Conservation (phyloP, 129 eudicot species). For the Chrysanthemum lavandulifolium region DNA sequence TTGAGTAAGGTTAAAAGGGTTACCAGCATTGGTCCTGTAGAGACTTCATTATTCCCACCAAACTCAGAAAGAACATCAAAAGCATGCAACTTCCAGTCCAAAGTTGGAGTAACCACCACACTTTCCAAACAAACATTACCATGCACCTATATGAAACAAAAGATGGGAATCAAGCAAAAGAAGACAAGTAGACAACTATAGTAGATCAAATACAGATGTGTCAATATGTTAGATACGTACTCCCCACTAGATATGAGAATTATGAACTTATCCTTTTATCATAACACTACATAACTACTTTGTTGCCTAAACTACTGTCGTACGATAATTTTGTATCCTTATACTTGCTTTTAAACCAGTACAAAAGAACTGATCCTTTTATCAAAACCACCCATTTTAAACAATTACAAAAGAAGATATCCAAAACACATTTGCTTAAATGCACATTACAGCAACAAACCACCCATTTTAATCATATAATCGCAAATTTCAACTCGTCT, state of each 20-base stretch:
- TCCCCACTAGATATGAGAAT: slow-evolving; percentile 3
- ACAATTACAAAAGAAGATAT: too few relatives aligned
- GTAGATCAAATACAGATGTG: background rate
- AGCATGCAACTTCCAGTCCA: slow-evolving; percentile 86
- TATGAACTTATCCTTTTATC: background rate
- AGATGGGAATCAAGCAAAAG: background rate
- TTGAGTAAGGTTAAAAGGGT: background rate
- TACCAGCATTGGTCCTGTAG: slow-evolving; percentile 78
- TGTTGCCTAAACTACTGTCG: slow-evolving; percentile 12
- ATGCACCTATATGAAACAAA: background rate
- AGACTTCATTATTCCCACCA: slow-evolving; percentile 64
- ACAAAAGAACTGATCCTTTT: too few relatives aligned
- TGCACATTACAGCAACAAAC: too few relatives aligned
- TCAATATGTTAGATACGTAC: slow-evolving; percentile 9
- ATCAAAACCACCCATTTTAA: too few relatives aligned
- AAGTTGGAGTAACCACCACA: slow-evolving; percentile 51
- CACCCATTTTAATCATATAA: too few relatives aligned
- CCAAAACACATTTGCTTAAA: too few relatives aligned
- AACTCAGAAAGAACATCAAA: slow-evolving; percentile 84
- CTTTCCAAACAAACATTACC: too few relatives aligned
- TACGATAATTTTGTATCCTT: background rate
- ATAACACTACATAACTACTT: background rate
- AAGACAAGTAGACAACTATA: slow-evolving; percentile 16
- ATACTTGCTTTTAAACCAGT: too few relatives aligned
- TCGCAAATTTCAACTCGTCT: too few relatives aligned